Conservation (phyloP, 306 rosid species). For the Ceratonia siliqua region DNA sequence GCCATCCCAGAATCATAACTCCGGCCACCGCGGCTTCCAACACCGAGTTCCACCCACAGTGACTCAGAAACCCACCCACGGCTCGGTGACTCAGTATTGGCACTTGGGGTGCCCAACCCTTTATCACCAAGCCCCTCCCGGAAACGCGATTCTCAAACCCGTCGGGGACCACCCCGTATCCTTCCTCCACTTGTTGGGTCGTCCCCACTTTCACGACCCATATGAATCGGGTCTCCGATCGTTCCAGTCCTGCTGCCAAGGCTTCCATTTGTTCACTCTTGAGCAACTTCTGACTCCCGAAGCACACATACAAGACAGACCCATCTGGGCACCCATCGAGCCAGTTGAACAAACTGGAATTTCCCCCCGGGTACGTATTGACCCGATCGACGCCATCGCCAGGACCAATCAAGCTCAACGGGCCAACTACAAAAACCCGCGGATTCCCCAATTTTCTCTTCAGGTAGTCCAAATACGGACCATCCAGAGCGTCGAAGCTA, state of each 20-base stretch:
- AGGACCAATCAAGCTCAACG: constrained; percentile 17
- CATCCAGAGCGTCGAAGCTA: constrained; percentile 41
- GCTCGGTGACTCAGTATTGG: not conserved
- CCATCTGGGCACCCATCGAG: constrained; percentile 46
- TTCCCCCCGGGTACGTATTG: too few relatives aligned
- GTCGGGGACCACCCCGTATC: constrained; percentile 33
- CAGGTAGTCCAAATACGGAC: constrained; percentile 32
- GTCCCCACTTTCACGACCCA: constrained; percentile 54
- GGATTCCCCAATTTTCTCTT: constrained; percentile 2
- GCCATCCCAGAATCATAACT: constrained; percentile 55
- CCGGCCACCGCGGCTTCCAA: constrained; percentile 45
- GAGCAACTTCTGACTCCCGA: constrained; percentile 59
- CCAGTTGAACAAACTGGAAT: too few relatives aligned
- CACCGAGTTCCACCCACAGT: constrained; percentile 38
- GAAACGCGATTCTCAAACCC: constrained; percentile 52
- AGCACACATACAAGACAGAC: constrained; percentile 56
- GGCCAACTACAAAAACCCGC: constrained; percentile 45
- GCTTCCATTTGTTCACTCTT: constrained; percentile 49
- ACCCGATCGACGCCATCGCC: not conserved
- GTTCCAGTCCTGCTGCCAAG: constrained; percentile 49
- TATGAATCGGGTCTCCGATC: constrained; percentile 40
- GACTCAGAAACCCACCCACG: not conserved
- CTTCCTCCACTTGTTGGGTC: constrained; percentile 10
- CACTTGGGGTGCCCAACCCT: constrained; percentile 40
- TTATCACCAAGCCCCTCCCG: constrained; percentile 39